Percentiles rank a stretch among this genome's conserved stretches.
Evolutionary conservation across 495 filamentous ascomycete genomes (phyloP).

Genomic region (Daldinia childiae): DNA sequence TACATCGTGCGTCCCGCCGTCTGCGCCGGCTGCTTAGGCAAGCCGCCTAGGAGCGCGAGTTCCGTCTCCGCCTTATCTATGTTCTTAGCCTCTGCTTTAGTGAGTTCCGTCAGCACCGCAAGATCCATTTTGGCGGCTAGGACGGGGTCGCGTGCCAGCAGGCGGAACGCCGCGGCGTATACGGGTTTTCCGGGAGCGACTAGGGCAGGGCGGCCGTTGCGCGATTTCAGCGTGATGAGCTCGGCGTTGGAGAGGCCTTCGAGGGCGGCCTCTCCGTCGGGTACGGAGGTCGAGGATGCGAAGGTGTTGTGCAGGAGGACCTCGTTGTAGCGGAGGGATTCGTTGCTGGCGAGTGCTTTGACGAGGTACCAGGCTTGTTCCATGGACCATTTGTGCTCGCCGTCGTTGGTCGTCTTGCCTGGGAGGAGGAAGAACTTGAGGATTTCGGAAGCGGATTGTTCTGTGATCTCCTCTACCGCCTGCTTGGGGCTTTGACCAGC

Average conservation of each 20-base stretch:
- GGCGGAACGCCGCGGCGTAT: conserved; percentile 81
- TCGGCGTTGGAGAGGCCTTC: conserved; percentile 86
- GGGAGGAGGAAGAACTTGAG: conserved; percentile 88
- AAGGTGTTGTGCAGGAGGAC: conserved; percentile 80
- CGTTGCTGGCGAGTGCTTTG: conserved; percentile 70
- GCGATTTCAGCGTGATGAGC: conserved; percentile 79
- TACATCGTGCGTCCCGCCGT: conserved; percentile 69
- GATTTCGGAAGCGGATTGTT: conserved; percentile 87
- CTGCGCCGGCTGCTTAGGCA: conserved; percentile 72
- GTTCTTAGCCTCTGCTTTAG: conserved; percentile 73
- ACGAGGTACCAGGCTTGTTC: conserved; percentile 93
- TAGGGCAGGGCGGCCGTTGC: conserved; percentile 75
- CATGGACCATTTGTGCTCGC: conserved; percentile 71
- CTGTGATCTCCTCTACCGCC: conserved; percentile 89
- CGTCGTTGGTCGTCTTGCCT: conserved; percentile 49
- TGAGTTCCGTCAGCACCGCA: conserved; percentile 69
- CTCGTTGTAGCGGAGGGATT: conserved; percentile 80
- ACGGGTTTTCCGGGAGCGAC: conserved; percentile 88
- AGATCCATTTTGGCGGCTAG: conserved; percentile 80
- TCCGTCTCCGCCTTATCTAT: conserved; percentile 86
- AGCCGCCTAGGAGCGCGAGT: conserved; percentile 67
- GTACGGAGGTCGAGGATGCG: conserved; percentile 58
- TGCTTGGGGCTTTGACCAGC: conserved; percentile 84
- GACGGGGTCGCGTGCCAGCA: conserved; percentile 74
- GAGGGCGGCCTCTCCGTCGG: conserved; percentile 72